Evolutionary conservation across 148 eudicot genomes (phyloP).

Genomic region (Fagopyrum esculentum): DNA sequence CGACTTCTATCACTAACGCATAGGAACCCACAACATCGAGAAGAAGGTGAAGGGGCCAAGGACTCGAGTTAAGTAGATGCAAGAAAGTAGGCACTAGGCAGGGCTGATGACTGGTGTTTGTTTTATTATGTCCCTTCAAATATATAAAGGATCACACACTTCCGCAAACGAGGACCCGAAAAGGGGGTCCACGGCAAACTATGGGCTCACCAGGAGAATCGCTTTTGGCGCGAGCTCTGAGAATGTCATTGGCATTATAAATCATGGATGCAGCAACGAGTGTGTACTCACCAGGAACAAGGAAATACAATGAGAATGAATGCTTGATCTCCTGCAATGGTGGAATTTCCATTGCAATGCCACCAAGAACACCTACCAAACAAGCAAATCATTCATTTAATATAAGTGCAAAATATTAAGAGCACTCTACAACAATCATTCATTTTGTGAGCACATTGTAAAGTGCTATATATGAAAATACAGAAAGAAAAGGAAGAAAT

Average conservation of each 20-base stretch:
- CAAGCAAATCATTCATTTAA: background rate
- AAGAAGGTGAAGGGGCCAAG: no score
- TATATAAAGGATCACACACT: conserved; percentile 20
- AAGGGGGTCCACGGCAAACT: conserved; percentile 88
- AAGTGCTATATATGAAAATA: background rate
- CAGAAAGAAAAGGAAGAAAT: background rate
- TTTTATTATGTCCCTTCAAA: no score
- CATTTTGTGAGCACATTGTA: background rate
- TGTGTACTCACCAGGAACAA: conserved; percentile 94
- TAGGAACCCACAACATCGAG: no score
- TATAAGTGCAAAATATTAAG: no score
- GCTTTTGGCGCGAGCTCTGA: conserved; percentile 78
- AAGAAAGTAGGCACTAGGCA: no score
- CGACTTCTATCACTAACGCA: no score
- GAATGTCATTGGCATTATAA: conserved; percentile 84
- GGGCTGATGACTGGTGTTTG: no score
- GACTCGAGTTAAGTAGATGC: no score
- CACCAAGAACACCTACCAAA: conserved; percentile 58
- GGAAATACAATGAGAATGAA: conserved; percentile 70
- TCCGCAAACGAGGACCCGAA: conserved; percentile 76
- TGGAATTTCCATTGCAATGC: conserved; percentile 75
- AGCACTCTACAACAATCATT: background rate
- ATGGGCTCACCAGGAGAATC: conserved; percentile 70
- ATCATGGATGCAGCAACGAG: conserved; percentile 85
- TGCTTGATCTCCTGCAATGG: conserved; percentile 86